phyloP scores from a whole-genome alignment of 352 stramenopile species.

The Globisporangium camurandrum region DNA sequence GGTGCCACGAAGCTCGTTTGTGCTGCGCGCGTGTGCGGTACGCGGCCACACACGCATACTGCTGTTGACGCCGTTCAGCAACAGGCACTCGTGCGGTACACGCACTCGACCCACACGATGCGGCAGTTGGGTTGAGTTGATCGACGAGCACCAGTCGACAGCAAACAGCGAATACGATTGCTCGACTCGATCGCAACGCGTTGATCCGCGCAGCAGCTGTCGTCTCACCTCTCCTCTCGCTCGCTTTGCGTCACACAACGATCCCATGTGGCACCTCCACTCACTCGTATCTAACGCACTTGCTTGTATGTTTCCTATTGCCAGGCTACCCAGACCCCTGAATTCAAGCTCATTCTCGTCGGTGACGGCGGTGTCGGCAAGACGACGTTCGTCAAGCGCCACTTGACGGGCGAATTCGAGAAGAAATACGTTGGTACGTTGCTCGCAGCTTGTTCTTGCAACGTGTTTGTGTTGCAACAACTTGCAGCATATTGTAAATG shows the following conservation, averaged over 20 bases:
- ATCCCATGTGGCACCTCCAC: neutral
- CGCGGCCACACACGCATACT: too few species aligned
- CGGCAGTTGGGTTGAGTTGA: too few species aligned
- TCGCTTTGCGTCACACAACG: neutral
- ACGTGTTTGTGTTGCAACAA: neutral
- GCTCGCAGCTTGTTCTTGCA: neutral
- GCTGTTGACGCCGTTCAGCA: too few species aligned
- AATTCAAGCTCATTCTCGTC: slow-evolving; percentile 99
- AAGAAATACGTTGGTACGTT: slow-evolving; percentile 97
- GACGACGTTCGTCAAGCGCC: slow-evolving; percentile 99
- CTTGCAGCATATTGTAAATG: neutral
- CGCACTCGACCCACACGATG: too few species aligned
- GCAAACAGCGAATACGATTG: too few species aligned
- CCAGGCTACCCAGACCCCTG: slow-evolving; percentile 84
- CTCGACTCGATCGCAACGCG: too few species aligned
- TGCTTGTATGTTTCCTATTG: neutral
- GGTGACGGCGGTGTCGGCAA: slow-evolving; percentile 99
- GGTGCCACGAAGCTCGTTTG: too few species aligned
- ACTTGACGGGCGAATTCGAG: slow-evolving; percentile 99
- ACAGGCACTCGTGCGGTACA: too few species aligned
- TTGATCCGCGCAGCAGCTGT: too few species aligned
- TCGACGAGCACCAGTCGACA: too few species aligned
- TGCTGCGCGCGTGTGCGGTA: too few species aligned
- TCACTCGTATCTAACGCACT: neutral
- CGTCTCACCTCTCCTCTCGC: neutral